Evolutionary conservation across 1,284 basidiomycete genomes (phyloP).

Genomic region (Athelia sp.): DNA sequence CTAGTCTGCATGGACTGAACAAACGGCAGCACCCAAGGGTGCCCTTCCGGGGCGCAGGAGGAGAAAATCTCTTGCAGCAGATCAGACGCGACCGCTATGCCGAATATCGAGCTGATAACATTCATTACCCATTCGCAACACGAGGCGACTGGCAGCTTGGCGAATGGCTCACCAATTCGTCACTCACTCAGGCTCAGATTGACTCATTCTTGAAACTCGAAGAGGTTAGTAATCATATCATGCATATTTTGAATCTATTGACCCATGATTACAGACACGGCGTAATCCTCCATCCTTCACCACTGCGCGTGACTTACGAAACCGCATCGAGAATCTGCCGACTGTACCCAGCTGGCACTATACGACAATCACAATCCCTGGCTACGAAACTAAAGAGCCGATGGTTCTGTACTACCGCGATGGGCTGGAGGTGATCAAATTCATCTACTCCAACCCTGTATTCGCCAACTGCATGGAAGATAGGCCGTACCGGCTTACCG

Average conservation of each 20-base stretch:
- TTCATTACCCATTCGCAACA: neutral
- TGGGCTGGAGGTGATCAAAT: slow-evolving; percentile 1
- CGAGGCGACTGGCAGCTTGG: neutral
- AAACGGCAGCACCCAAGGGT: too few relatives aligned
- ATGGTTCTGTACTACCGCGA: neutral
- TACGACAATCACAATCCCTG: neutral
- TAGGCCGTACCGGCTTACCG: neutral
- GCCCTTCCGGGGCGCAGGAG: too few relatives aligned
- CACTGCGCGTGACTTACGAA: slow-evolving; percentile 1
- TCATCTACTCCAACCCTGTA: slow-evolving; percentile 2
- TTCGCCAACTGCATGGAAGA: neutral
- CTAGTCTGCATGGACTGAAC: too few relatives aligned
- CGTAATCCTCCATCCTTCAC: slow-evolving; percentile 4
- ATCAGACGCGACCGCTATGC: too few relatives aligned
- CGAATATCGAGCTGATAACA: neutral
- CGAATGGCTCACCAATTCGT: neutral
- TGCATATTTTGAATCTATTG: neutral
- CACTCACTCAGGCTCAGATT: neutral
- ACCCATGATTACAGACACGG: neutral
- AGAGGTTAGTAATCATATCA: neutral
- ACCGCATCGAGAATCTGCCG: slow-evolving; percentile 1
- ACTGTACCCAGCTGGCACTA: neutral
- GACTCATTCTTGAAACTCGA: neutral
- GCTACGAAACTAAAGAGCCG: slow-evolving; percentile 1
- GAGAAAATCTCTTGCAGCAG: too few relatives aligned